These are phyloP conservation scores for Fraxinus ornus DNA, from an alignment of 305 asterid genomes.

Conservation along the genomic window DNA sequence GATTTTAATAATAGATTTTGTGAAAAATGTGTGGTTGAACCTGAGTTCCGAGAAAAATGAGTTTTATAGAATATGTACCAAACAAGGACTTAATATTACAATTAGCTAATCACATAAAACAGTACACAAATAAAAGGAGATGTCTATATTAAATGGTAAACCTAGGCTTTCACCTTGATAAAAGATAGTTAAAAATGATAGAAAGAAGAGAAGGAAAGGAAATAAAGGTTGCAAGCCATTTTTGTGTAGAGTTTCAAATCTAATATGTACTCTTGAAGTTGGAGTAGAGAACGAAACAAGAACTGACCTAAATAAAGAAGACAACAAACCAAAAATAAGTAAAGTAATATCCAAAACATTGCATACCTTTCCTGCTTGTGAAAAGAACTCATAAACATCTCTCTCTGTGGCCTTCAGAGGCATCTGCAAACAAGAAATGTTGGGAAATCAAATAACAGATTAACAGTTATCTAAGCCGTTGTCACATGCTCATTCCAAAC, in stretches of 20 bases:
- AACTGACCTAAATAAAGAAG: background rate
- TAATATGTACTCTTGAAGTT: background rate
- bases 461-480: background rate
- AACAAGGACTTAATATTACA: background rate
- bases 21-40: background rate
- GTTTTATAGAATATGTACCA: background rate
- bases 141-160: background rate
- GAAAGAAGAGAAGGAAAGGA: background rate
- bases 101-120: background rate
- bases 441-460: slow-evolving; percentile 6
- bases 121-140: background rate
- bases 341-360: background rate
- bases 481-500: background rate
- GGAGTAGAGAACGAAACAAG: background rate
- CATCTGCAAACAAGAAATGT: slow-evolving; percentile 57
- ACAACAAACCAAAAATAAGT: background rate
- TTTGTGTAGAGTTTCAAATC: background rate
- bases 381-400: slow-evolving; percentile 92
- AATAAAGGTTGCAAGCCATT: background rate
- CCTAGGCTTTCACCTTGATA: background rate
- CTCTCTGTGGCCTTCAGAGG: slow-evolving; percentile 97
- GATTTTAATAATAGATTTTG: background rate
- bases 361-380: slow-evolving; percentile 92
- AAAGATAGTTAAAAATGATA: background rate
- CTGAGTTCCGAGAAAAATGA: background rate